Base-by-base conservation (phyloP, 1,139 yeast species). In the Protomyces inouyei region DNA sequence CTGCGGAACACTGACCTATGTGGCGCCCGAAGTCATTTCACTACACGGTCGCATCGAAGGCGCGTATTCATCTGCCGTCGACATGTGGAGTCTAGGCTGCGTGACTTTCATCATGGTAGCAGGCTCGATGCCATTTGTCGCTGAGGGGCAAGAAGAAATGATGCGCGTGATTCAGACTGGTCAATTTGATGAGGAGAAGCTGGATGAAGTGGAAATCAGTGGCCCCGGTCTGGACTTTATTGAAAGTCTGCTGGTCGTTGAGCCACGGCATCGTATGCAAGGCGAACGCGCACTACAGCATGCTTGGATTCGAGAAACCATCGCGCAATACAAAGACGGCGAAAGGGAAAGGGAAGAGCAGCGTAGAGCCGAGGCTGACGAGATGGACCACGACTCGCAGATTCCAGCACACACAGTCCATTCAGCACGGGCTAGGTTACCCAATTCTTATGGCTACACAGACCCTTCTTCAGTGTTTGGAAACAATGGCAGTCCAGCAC, bases 81-180 rank as follows among this genome's bases (percentile, higher is more conserved):
- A 95, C 75, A 80, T 93, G 14, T 95, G 99, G 99, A 97, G 98
- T 0, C 81, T 90, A 69, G 99, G 97, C 0, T 95, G 98, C 76
- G 88, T 95, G 16, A 75, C 93, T 18, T 95, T 84, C 75, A 98
- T 95, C 75, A 85, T 95, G 83, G 87, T 95, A 70, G 90, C 95
- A 21, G 98, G 98, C 0, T 82, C 83, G 64, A 98, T 98, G 1
- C 98, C 99, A 9, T 95, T 95, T 77, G 92, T 92, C 73, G 98
- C 96, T 0, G 79, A 87, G 10, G 93, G 95, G 64, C 98, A 95
- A 75, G 95, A 91, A 72, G 79, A 89, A 65, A 93, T 97, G 0
- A 93, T 95, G 75, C 98, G 95, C 72, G 91, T 91, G 73, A 91
- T 95, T 70, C 87, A 90, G 71, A 86, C 85, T 71, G 98, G 97